These are phyloP conservation scores for Pontederia crassipes DNA, from an alignment of 176 grass and related monocot genomes.

Conservation along the genomic window DNA sequence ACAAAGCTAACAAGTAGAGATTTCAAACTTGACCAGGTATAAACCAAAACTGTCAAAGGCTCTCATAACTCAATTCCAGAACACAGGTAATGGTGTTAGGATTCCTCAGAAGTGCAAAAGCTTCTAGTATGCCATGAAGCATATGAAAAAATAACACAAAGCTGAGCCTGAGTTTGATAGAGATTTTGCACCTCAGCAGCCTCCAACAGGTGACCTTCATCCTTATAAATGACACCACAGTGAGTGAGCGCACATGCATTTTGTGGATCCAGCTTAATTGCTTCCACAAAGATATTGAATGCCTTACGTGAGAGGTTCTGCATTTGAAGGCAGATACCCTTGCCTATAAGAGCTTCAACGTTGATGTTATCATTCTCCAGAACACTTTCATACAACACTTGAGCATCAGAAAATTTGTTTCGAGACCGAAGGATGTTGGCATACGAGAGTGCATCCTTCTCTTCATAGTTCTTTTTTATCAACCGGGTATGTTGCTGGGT, in stretches of 20 bases:
- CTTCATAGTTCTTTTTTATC: constrained; percentile 16
- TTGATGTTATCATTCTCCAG: constrained; percentile 50
- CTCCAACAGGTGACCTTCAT: constrained; percentile 85
- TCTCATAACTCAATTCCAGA: too few relatives aligned
- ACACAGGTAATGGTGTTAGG: too few relatives aligned
- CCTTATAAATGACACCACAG: constrained; percentile 92
- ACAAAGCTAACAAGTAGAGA: too few relatives aligned
- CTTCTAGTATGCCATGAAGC: neutral
- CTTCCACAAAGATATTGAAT: constrained; percentile 58
- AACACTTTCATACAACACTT: constrained; percentile 54
- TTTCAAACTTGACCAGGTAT: too few relatives aligned
- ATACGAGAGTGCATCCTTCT: constrained; percentile 46
- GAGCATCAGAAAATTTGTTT: constrained; percentile 77
- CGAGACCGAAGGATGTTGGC: constrained; percentile 75
- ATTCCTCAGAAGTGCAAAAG: neutral
- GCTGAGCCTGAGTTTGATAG: neutral
- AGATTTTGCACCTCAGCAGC: constrained; percentile 65
- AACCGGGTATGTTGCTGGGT: constrained; percentile 7
- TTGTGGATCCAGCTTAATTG: constrained; percentile 47
- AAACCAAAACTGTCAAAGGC: too few relatives aligned
- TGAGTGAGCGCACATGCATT: constrained; percentile 84
- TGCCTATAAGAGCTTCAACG: constrained; percentile 84
- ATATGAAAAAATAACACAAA: neutral
- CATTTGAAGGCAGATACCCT: constrained; percentile 84
- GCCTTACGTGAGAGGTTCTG: constrained; percentile 54